These are phyloP conservation scores for Lipomyces lipofer DNA, from an alignment of 805 yeast species.

Conservation along the genomic window DNA sequence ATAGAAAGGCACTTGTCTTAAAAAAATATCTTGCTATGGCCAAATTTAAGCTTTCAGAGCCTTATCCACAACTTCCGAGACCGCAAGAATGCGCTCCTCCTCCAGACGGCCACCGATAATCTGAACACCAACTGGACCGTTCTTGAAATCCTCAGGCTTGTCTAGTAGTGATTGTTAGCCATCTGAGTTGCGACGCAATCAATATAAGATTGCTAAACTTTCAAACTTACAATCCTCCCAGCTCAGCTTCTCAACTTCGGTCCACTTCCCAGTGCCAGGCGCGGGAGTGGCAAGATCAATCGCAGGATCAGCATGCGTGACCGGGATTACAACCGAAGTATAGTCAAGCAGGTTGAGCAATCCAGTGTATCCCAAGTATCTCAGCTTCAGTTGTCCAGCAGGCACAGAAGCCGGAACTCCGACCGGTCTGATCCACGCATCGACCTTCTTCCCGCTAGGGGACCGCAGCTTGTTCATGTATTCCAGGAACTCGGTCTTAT, in stretches of 20 bases:
- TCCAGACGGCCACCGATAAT: conserved; percentile 55
- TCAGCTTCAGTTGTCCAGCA: conserved; percentile 28
- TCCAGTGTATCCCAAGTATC: conserved; percentile 41
- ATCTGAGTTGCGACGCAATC: conserved; percentile 33
- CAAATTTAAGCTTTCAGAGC: conserved; percentile 22
- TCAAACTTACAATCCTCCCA: conserved; percentile 32
- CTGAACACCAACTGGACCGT: conserved; percentile 60
- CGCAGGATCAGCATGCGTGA: conserved; percentile 46
- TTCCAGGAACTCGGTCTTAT: conserved; percentile 30
- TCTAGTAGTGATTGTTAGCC: conserved; percentile 43
- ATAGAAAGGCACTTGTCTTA: too few species aligned
- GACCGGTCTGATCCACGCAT: conserved; percentile 47
- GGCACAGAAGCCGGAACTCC: conserved; percentile 23
- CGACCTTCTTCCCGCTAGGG: conserved; percentile 44
- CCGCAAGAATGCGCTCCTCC: conserved; percentile 56
- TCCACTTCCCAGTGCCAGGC: conserved; percentile 24
- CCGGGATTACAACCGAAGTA: conserved; percentile 49
- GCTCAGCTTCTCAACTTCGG: conserved; percentile 15
- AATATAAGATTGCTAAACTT: not conserved
- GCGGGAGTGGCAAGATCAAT: conserved; percentile 26
- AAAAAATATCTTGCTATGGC: not conserved
- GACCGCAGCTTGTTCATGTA: conserved; percentile 25
- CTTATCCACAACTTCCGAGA: conserved; percentile 26
- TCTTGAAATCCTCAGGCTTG: conserved; percentile 49
- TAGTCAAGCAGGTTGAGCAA: conserved; percentile 48